Percentiles rank a stretch among this genome's conserved stretches.
Conservation (phyloP, 306 rosid species). For the Gynostemma pentaphyllum region DNA sequence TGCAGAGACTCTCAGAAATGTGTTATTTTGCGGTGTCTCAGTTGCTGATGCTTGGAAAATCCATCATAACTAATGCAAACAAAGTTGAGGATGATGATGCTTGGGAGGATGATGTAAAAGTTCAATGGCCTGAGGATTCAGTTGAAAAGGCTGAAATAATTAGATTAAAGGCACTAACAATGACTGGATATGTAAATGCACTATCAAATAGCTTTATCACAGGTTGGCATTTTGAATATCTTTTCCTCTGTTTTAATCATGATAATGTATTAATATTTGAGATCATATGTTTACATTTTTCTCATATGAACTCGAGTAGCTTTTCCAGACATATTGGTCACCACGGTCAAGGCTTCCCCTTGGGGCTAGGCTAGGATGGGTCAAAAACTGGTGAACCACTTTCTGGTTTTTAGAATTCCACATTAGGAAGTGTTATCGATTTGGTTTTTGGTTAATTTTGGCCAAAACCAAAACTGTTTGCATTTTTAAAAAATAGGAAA, state of each 20-base stretch:
- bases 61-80: slow-evolving; percentile 62
- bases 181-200: slow-evolving; percentile 73
- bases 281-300: background rate
- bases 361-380: too few species aligned
- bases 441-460: too few species aligned
- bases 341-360: too few species aligned
- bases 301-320: background rate
- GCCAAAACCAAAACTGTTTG: too few species aligned
- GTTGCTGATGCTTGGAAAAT: slow-evolving; percentile 62
- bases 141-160: slow-evolving; percentile 75
- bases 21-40: slow-evolving; percentile 87
- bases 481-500: too few species aligned
- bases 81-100: slow-evolving; percentile 41
- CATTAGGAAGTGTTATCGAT: too few species aligned
- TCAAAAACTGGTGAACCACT: too few species aligned
- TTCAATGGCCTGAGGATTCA: slow-evolving; percentile 89
- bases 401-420: too few species aligned
- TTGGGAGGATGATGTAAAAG: slow-evolving; percentile 30
- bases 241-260: slow-evolving; percentile 1
- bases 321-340: too few species aligned
- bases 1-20: slow-evolving; percentile 94
- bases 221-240: slow-evolving; percentile 26
- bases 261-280: too few species aligned
- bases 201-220: slow-evolving; percentile 79
- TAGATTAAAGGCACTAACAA: slow-evolving; percentile 63